These are phyloP conservation scores for Arbutus unedo DNA, from an alignment of 148 eudicot species.

Conservation along the genomic window DNA sequence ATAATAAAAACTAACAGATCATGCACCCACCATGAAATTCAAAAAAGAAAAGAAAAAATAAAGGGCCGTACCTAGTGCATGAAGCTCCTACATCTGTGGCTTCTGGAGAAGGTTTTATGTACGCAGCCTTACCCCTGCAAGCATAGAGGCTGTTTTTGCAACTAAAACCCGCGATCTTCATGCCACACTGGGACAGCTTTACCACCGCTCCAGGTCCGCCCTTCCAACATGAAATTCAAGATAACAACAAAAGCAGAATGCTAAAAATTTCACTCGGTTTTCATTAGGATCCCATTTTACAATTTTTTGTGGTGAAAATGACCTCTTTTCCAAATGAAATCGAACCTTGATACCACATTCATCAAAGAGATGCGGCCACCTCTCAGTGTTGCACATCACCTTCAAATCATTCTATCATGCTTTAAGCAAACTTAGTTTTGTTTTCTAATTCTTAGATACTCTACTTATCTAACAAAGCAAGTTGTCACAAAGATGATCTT, in stretches of 20 bases:
- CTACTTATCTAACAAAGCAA: too few relatives aligned
- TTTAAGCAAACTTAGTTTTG: neutral
- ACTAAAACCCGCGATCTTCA: too few relatives aligned
- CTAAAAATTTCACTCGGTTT: neutral
- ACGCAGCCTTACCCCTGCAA: too few relatives aligned
- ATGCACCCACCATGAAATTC: neutral
- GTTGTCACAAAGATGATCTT: neutral
- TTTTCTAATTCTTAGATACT: too few relatives aligned
- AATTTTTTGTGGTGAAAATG: neutral
- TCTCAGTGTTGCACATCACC: neutral
- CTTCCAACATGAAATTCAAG: neutral
- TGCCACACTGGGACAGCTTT: too few relatives aligned
- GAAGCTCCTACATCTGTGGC: too few relatives aligned
- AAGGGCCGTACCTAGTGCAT: too few relatives aligned
- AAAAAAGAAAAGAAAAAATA: neutral
- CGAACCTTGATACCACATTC: neutral
- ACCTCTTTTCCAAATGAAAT: neutral
- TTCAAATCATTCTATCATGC: neutral
- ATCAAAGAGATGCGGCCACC: neutral
- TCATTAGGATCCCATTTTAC: neutral
- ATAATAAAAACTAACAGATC: neutral
- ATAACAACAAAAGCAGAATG: neutral
- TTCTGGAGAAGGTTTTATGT: too few relatives aligned
- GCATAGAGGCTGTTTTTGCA: too few relatives aligned
- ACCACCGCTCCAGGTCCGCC: too few relatives aligned